These are phyloP conservation scores for Populus hybrid DNA, from an alignment of 441 rosid genomes.

Conservation along the genomic window DNA sequence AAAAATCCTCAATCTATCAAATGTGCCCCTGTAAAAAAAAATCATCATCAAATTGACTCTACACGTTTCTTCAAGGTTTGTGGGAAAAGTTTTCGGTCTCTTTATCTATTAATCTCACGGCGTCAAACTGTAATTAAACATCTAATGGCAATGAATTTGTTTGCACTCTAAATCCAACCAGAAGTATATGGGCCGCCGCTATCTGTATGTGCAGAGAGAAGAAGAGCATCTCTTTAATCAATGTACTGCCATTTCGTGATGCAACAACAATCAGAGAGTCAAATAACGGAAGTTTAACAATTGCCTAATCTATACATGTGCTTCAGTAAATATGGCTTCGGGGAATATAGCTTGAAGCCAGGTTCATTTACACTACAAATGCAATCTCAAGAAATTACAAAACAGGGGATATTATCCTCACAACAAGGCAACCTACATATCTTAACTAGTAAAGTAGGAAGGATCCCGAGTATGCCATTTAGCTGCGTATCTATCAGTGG, in stretches of 20 bases:
- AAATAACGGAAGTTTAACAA: neutral
- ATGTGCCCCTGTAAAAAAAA: neutral
- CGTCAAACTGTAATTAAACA: neutral
- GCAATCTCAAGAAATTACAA: constrained; percentile 21
- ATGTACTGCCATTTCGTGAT: neutral
- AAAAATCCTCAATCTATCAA: neutral
- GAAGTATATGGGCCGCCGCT: neutral
- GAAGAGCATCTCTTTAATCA: neutral
- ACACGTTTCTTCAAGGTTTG: neutral
- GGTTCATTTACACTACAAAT: constrained; percentile 8
- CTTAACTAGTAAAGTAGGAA: neutral
- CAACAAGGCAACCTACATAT: neutral
- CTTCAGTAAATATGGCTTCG: constrained; percentile 1
- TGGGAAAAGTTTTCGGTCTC: neutral
- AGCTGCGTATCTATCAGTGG: constrained; percentile 1
- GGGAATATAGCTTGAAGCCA: neutral
- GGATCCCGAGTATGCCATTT: neutral
- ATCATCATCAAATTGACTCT: neutral
- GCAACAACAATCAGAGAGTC: constrained; percentile 1
- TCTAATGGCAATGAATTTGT: neutral
- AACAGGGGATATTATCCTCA: constrained; percentile 4
- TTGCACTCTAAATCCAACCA: neutral
- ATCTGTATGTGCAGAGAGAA: neutral
- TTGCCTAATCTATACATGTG: neutral
- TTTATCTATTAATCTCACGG: neutral